Evolutionary conservation across 257 asterid genomes (phyloP), one percentile per base, ranked within the genome.

Genomic region (Thymus quinquecostatus): DNA sequence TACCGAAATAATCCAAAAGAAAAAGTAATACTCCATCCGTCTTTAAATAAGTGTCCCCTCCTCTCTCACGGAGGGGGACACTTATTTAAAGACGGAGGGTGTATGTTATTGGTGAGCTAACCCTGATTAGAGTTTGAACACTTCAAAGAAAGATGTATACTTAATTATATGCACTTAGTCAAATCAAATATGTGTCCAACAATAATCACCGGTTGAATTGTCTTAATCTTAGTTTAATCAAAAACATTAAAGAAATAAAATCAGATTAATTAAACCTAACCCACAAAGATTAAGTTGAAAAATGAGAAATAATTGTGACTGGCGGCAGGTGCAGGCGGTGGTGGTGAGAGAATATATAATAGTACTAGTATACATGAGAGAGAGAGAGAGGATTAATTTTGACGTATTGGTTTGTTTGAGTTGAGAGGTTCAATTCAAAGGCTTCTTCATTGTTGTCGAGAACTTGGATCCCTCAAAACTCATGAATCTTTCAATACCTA

Each of bases 401-500:
- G 64, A 33, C 45, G 45, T 59, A 58, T 32, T n/a, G 71, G 50
- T 68, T 64, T 38, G 36, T 75, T 75, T 75, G 65, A 38, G 58
- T 65, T 53, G 36, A 80, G 41, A 38, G 41, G 1, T 38, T 79
- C 83, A 75, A 64, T 81, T 87, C 85, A 84, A 82, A 51, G 68
- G 79, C 78, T 49, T 80, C 47, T 66, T 85, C 84, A 76, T 87
- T 79, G 79, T 49, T 62, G 78, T 75, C 78, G 38, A 73, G 81
- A 83, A 74, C 75, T 71, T 71, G 85, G 77, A 81, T 79, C 69
- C 75, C 81, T 58, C 69, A 70, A 75, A 60, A 30, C 71, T 68
- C 33, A 71, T 78, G 71, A 72, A 80, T 61, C 76, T 77, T 81
- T 82, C 93, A 74, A 80, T 50, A 85, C 89, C 87, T 83, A 86